Conservation (phyloP, 192 early-diverging fungal genomes). For the Entomortierella parvispora region DNA sequence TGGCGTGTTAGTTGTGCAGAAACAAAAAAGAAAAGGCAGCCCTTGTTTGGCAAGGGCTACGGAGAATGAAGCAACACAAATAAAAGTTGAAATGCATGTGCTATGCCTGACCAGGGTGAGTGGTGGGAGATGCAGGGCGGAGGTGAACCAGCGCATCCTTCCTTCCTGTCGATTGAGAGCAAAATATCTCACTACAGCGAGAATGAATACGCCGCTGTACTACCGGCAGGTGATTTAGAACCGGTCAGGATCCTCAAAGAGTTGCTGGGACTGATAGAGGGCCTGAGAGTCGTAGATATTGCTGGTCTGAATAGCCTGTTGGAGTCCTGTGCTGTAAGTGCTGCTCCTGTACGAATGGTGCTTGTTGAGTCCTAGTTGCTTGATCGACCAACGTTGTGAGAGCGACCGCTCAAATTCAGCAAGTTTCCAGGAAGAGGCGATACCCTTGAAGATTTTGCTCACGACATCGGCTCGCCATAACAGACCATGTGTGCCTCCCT, state of each 20-base stretch:
- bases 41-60: too few relatives aligned
- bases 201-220: neutral
- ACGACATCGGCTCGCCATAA: constrained; percentile 54
- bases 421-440: constrained; percentile 48
- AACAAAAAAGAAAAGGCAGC: too few relatives aligned
- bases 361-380: constrained; percentile 44
- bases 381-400: constrained; percentile 48
- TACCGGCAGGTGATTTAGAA: constrained; percentile 14
- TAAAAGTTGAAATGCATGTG: too few relatives aligned
- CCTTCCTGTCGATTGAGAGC: too few relatives aligned
- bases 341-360: constrained; percentile 45
- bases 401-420: constrained; percentile 51
- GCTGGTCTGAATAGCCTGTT: constrained; percentile 51
- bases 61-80: too few relatives aligned
- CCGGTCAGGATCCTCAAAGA: constrained; percentile 50
- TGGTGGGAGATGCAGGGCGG: too few relatives aligned
- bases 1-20: too few relatives aligned
- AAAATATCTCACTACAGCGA: too few relatives aligned
- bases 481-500: constrained; percentile 53
- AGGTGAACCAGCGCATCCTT: too few relatives aligned
- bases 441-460: constrained; percentile 54
- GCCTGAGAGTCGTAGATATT: constrained; percentile 45
- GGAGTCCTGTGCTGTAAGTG: constrained; percentile 28
- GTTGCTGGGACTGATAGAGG: constrained; percentile 33
- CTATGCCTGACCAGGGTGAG: too few relatives aligned